Evolutionary conservation across 306 rosid genomes (phyloP), one percentile per base, ranked within the genome.

Genomic region (Delonix regia): DNA sequence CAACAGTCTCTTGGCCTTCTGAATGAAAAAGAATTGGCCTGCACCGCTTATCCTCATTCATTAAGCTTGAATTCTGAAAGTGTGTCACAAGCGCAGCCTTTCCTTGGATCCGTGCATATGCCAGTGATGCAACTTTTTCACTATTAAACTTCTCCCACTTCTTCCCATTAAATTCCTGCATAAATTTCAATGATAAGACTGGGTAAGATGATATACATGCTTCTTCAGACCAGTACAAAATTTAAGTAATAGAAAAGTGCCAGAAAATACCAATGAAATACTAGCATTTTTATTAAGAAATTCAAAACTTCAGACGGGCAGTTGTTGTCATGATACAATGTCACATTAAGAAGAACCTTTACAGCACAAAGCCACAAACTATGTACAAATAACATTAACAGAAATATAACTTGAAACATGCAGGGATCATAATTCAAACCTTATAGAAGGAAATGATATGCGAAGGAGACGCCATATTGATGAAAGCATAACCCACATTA

Each of bases 401-500:
- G 34, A 44, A 44, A 69, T 38, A 61, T 64, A 61, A 13, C 41
- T 28, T 62, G 69, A 78, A 80, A 49, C 44, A 14, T 10, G 36
- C 69, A 49, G 53, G 24, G 16, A 1, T 38, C 39, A 12, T 76
- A 78, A 52, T 36, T 60, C 19, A 15, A 69, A 91, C 97, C 92
- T 91, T 86, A 75, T 89, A 89, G 82, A 91, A 91, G 70, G 97
- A 79, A 71, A 91, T 61, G 42, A 91, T 89, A 69, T 86, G 88
- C 38, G 92, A 51, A 79, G 92, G 92, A 82, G 92, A 91, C 80
- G 85, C 92, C 97, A 89, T 88, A 80, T 91, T 91, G 86, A 91
- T 91, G 88, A 91, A 91, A 69, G 97, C 97, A 49, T 91, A 91
- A 77, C 97, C 94, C 71, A 91, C 97, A 61, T 93, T 90, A 79